Percentiles rank a stretch among this genome's conserved stretches.
Conservation (phyloP, 2,329 filamentous ascomycete species). For the Colletotrichum zoysiae region DNA sequence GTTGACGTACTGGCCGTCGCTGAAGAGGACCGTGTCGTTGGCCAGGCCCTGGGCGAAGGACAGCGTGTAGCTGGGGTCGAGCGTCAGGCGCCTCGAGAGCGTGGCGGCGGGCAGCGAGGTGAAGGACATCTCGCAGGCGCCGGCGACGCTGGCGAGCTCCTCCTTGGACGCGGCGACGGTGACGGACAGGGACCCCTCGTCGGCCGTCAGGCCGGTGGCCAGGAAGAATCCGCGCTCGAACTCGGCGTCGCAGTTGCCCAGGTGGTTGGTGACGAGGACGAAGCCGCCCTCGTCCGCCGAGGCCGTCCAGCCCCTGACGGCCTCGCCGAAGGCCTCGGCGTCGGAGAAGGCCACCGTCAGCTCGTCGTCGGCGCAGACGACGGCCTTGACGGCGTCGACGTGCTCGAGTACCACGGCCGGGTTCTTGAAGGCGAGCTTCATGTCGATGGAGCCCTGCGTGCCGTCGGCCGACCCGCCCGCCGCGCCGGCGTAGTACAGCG, state of each 20-base stretch:
- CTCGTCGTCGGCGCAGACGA: constrained; percentile 37
- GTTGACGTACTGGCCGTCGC: constrained; percentile 49
- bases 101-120: constrained; percentile 45
- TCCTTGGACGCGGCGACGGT: constrained; percentile 50
- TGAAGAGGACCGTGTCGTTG: constrained; percentile 49
- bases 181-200: constrained; percentile 47
- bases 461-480: constrained; percentile 23
- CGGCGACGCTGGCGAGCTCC: constrained; percentile 50
- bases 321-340: constrained; percentile 40
- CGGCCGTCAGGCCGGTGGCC: constrained; percentile 47
- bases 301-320: constrained; percentile 41
- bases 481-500: constrained; percentile 41
- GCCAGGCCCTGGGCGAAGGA: constrained; percentile 42
- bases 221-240: constrained; percentile 56
- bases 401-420: constrained; percentile 45
- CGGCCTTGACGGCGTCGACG: constrained; percentile 39
- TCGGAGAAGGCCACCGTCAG: constrained; percentile 43
- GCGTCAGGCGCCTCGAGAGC: constrained; percentile 46
- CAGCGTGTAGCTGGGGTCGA: constrained; percentile 45
- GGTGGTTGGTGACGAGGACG: constrained; percentile 57
- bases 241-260: constrained; percentile 55
- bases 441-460: constrained; percentile 43
- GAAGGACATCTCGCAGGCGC: constrained; percentile 47
- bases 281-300: constrained; percentile 43
- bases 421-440: constrained; percentile 43